Evolutionary conservation across 179 eudicot genomes (phyloP).

Genomic region (Amaranthus tricolor): DNA sequence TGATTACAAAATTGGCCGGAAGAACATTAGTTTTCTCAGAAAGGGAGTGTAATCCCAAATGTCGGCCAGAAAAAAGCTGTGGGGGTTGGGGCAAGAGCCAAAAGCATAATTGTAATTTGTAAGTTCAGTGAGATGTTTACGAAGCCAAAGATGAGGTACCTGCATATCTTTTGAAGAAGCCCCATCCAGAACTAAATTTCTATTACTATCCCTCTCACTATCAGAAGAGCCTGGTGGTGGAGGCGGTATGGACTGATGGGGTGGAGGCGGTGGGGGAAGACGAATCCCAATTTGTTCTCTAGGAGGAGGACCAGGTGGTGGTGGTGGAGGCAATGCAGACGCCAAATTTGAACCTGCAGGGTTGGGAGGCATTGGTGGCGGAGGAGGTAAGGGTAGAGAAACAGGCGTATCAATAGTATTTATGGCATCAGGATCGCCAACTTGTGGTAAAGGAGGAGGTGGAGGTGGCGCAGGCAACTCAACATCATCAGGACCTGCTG

Average conservation of each 20-base stretch:
- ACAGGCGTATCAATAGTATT: slow-evolving; percentile 52
- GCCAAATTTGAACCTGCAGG: slow-evolving; percentile 51
- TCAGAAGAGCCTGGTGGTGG: slow-evolving; percentile 70
- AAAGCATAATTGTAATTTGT: not conserved
- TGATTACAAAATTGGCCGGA: not conserved
- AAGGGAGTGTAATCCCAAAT: not conserved
- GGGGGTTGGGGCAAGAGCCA: not conserved
- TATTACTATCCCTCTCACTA: slow-evolving; percentile 46
- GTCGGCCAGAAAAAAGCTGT: not conserved
- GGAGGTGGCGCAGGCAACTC: slow-evolving; percentile 76
- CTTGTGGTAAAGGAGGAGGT: slow-evolving; percentile 75
- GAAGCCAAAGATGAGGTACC: slow-evolving; percentile 32
- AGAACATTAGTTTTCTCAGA: not conserved
- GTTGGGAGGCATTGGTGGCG: slow-evolving; percentile 80
- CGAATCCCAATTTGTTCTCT: slow-evolving; percentile 51
- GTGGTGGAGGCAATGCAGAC: slow-evolving; percentile 74
- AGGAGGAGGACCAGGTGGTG: slow-evolving; percentile 93
- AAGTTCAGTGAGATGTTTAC: not conserved
- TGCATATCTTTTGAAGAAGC: slow-evolving; percentile 37
- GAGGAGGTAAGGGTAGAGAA: slow-evolving; percentile 84
- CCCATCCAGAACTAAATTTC: slow-evolving; percentile 43
- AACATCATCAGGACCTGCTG: slow-evolving; percentile 57
- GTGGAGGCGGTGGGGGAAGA: slow-evolving; percentile 61
- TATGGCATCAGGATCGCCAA: slow-evolving; percentile 46
- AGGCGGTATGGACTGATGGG: slow-evolving; percentile 52